Conservation (phyloP, 2,329 filamentous ascomycete genomes). For the Aspergillus sergii region DNA sequence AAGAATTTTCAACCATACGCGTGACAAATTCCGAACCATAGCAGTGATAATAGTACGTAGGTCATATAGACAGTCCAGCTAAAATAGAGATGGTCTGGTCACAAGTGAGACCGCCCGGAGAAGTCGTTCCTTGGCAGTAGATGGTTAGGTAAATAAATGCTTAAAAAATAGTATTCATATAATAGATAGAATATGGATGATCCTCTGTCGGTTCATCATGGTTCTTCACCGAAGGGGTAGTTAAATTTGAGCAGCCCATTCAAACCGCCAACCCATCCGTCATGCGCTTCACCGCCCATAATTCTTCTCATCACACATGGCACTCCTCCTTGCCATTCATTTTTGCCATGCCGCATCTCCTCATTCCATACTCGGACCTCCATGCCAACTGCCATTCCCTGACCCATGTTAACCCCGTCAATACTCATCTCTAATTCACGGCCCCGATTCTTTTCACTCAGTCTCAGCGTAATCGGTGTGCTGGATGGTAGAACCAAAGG, state of each 20-base stretch:
- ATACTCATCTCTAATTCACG: slow-evolving; percentile 78
- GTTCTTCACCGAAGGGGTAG: slow-evolving; percentile 81
- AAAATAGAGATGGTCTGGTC: neutral
- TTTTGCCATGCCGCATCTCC: slow-evolving; percentile 60
- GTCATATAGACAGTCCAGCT: neutral
- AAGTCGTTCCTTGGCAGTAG: neutral
- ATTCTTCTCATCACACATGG: slow-evolving; percentile 80
- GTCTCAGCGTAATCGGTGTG: slow-evolving; percentile 76
- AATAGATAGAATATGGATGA: neutral
- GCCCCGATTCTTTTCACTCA: slow-evolving; percentile 79
- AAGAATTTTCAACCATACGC: neutral
- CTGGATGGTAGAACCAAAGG: slow-evolving; percentile 87
- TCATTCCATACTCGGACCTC: slow-evolving; percentile 90
- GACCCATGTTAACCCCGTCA: slow-evolving; percentile 69
- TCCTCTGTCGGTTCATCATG: slow-evolving; percentile 8
- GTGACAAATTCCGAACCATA: neutral
- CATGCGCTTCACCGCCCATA: slow-evolving; percentile 63
- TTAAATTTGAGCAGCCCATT: slow-evolving; percentile 97
- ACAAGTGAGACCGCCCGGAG: neutral
- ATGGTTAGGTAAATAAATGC: neutral
- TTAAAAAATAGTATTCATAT: neutral
- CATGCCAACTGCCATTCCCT: slow-evolving; percentile 71
- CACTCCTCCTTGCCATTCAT: slow-evolving; percentile 74
- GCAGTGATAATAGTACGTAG: too few species aligned
- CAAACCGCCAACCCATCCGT: slow-evolving; percentile 94